Evolutionary conservation across 495 filamentous ascomycete species (phyloP), one percentile per base, ranked within the genome.

Genomic region (Hypomontagnella monticulosa): DNA sequence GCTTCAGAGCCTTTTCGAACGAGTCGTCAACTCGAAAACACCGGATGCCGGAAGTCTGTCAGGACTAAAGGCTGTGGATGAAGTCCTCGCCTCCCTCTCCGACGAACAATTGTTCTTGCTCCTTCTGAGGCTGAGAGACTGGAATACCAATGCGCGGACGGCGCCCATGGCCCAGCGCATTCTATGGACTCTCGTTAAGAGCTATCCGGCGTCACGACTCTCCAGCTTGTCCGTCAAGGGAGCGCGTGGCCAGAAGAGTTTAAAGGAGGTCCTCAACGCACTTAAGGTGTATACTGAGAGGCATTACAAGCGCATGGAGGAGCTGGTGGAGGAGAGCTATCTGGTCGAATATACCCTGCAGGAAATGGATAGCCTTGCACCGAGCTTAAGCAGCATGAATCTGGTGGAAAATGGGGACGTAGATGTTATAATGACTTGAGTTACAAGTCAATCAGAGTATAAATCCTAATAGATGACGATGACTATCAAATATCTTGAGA

Each of bases 121-220:
- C 12, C 83, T 99, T 7, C 78, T 91, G 15, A 80, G 95, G 34
- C 72, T 97, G 43, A 81, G 96, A 23, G 94, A 98, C 77, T 98
- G 95, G 95, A 98, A 98, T 72, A 96, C 95, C 14, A 97, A 96
- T 62, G 93, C 91, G 0, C 82, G 91, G 57, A 95, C 91, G n/a
- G 88, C 93, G 7, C 83, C 84, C 1, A 87, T 97, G 23, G 89
- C 95, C 5, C 95, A 99, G 78, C 84, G 89, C 43, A 87, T 98
- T n/a, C 77, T 99, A 41, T 87, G 84, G 76, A 85, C 88, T 12
- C 71, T 99, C 10, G 88, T 97, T 57, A 85, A 87, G 58, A 87
- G 84, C 41, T 93, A 97, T 71, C 89, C 91, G 12, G 88, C 88
- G 14, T 83, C 84, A 32, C 84, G 89, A 34, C 82, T 98, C 48